Evolutionary conservation across 768 basidiomycete species (phyloP), one percentile per base, ranked within the genome.

Genomic region (Candolleomyces aberdarensis): DNA sequence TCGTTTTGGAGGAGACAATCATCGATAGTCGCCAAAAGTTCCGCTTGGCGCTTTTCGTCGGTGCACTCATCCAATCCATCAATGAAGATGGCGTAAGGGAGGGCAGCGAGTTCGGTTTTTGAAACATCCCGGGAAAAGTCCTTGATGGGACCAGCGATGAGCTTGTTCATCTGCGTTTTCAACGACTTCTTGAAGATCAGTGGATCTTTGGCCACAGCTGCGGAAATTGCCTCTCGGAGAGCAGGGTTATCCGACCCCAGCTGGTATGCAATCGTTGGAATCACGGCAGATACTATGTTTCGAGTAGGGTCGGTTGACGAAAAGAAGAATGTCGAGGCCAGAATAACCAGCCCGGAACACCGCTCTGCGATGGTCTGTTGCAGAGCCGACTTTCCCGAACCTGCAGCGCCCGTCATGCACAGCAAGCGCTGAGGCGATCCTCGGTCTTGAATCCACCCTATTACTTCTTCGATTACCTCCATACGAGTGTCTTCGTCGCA

Each of bases 61-160:
- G 17, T 22, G 46, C 64, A 67, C 20, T 65, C 64, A 41, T 67
- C 64, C 14, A 56, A 39, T 3, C 60, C 63, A 14, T 64, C 63
- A 15, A 64, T 52, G 36, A 56, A 53, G 40, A 61, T 29, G 19
- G 22, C 47, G 3, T 55, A n/a, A n/a, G 41, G 46, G 17, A 32
- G n/a, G 20, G 44, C 9, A n/a, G 47, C 44, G 13, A 47, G 32
- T 7, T 14, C 32, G 3, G 20, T 1, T 17, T 49, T 17, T 11
- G 15, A 22, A 19, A 40, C 19, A 19, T 7, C n/a, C 9, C 14
- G 46, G 46, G 8, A 17, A 29, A 17, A 2, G 26, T 26, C 26
- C 15, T 20, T 3, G 13, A 59, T 26, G 7, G 63, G 63, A 14
- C 48, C 48, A 20, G 57, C 20, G 31, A 64, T 31, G 6, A 61